Base-by-base conservation (phyloP, 139 green algal genomes). In the Eudorina sp. region DNA sequence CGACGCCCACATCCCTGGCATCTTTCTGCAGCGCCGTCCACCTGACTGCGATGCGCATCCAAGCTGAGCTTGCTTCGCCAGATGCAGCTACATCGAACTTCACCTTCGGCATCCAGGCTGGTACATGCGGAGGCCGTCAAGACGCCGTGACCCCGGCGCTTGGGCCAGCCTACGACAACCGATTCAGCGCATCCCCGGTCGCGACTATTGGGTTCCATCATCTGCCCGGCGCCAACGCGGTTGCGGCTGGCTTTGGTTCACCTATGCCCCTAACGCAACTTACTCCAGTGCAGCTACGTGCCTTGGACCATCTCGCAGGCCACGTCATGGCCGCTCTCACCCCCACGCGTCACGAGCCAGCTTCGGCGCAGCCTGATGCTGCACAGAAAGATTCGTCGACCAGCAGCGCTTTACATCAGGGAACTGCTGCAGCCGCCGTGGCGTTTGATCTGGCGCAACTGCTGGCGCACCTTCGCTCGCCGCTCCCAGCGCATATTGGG, bases 381-480 rank as follows among this genome's bases (percentile, higher is more conserved):
- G 29, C 27, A 40, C 9, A 73, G 18, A 38, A 51, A 8, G 34
- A 77, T 13, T 31, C 68, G 34, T 3, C 5, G 4, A 31, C 68
- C 13, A 53, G 14, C 40, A 25, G 51, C 36, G 36, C 19, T n/a
- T 31, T 21, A 19, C 34, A 48, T 3, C 68, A 31, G 3, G 27
- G 6, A 7, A 19, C 53, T 40, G 13, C 38, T 60, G 53, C 78
- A 3, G 9, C 78, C 21, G 8, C 78, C 11, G 25, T 55, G 4
- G 58, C 7, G 1, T 76, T 77, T n/a, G 43, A 55, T 3, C 48
- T 86, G 2, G 21, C 45, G 21, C 62, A 78, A 0, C 64, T 87
- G 23, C 64, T 87, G 31, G 21, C 81, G 31, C 62, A 87, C 6
- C 60, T 87, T 21, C 46, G 68, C 18, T 87, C 81, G 19, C 81